Percentiles rank a stretch among this genome's conserved stretches.
Evolutionary conservation across 2,329 filamentous ascomycete species (phyloP).

Genomic region (Teratosphaeriaceae sp.): DNA sequence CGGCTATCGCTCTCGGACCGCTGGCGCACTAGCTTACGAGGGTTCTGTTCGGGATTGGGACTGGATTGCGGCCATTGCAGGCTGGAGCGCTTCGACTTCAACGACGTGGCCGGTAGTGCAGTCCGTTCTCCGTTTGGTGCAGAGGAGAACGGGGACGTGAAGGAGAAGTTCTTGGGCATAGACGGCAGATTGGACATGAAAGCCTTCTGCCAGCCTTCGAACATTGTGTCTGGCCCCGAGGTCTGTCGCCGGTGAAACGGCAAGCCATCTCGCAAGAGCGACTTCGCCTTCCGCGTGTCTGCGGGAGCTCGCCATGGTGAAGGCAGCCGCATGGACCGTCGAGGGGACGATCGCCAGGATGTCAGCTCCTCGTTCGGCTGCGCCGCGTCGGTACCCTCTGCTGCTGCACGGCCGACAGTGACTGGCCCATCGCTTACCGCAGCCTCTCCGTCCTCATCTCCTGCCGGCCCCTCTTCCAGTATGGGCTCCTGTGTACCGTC

Average conservation of each 20-base stretch:
- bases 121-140: constrained; percentile 4
- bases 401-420: background rate
- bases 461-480: constrained; percentile 2
- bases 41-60: background rate
- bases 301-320: constrained; percentile 41
- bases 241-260: constrained; percentile 32
- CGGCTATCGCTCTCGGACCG: constrained; percentile 7
- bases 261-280: constrained; percentile 34
- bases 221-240: constrained; percentile 28
- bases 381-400: background rate
- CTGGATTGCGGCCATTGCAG: background rate
- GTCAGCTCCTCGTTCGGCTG: background rate
- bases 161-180: constrained; percentile 24
- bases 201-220: constrained; percentile 20
- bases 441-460: constrained; percentile 2
- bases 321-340: constrained; percentile 27
- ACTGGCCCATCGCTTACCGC: background rate
- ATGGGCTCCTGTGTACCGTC: constrained; percentile 13
- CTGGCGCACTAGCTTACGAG: constrained; percentile 4
- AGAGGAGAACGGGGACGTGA: constrained; percentile 20
- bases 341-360: constrained; percentile 4
- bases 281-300: constrained; percentile 29
- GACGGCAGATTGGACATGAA: constrained; percentile 23
- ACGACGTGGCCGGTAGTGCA: background rate
- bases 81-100: constrained; percentile 1